Conservation (phyloP, 768 basidiomycete species). For the Rhizopogon vesiculosus region DNA sequence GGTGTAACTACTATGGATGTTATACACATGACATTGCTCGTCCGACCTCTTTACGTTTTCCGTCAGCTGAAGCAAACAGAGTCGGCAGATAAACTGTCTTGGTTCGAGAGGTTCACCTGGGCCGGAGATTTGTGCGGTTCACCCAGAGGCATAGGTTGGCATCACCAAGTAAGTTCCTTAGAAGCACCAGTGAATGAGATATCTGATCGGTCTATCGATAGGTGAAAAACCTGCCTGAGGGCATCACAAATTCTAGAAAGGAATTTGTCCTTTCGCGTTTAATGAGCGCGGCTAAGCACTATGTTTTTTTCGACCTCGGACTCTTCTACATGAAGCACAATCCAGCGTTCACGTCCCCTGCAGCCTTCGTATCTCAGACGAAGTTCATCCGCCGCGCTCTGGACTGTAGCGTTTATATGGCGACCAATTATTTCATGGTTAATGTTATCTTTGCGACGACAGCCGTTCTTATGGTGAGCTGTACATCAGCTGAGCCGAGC, state of each 20-base stretch:
- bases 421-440: not conserved
- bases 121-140: conserved; percentile 25
- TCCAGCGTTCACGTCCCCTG: conserved; percentile 4
- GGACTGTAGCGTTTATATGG: not conserved
- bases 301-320: conserved; percentile 10
- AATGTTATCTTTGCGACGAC: not conserved
- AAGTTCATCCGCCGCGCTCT: not conserved
- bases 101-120: conserved; percentile 23
- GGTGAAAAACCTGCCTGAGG: conserved; percentile 6
- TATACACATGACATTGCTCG: conserved; percentile 25
- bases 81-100: conserved; percentile 5
- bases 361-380: conserved; percentile 1
- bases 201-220: not conserved
- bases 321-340: conserved; percentile 7
- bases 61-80: conserved; percentile 11
- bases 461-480: conserved; percentile 5
- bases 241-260: conserved; percentile 9
- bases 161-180: conserved; percentile 21
- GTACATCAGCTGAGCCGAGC: conserved; percentile 19
- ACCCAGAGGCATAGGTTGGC: conserved; percentile 33
- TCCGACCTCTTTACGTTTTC: conserved; percentile 21
- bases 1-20: conserved; percentile 21
- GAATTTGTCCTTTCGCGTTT: conserved; percentile 20
- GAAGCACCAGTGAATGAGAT: conserved; percentile 10
- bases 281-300: conserved; percentile 3